A percentile compares a stretch with the other conserved stretches of the same genome.
These are phyloP conservation scores for Boletus mariae DNA, from an alignment of 1,284 basidiomycete genomes.

Conservation along the genomic window DNA sequence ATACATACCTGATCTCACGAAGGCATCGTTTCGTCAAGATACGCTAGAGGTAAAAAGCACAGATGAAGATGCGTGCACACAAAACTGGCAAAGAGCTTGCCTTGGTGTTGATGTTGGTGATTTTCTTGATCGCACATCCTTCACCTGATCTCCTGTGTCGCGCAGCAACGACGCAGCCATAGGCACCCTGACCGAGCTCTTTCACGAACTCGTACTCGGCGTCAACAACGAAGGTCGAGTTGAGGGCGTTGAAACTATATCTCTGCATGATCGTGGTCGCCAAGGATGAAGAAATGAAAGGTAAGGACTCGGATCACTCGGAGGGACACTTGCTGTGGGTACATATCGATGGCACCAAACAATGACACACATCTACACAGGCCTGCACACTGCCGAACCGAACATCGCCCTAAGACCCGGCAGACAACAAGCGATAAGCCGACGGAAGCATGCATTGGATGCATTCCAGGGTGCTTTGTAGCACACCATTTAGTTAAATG, in stretches of 20 bases:
- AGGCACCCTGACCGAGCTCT: conserved; percentile 92
- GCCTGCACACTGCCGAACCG: neutral
- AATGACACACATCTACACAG: conserved; percentile 20
- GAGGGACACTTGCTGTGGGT: conserved; percentile 9
- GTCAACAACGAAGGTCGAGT: conserved; percentile 84
- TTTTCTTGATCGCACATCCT: conserved; percentile 94
- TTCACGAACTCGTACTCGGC: conserved; percentile 92
- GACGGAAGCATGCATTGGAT: conserved; percentile 6
- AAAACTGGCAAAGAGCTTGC: conserved; percentile 34
- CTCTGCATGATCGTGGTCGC: conserved; percentile 39
- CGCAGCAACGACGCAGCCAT: conserved; percentile 88
- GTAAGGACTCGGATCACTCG: neutral
- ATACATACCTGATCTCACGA: conserved; percentile 81
- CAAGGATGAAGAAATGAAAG: conserved; percentile 8
- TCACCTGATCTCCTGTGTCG: conserved; percentile 82
- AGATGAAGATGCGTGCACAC: neutral
- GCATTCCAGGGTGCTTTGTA: conserved; percentile 10
- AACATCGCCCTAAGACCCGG: neutral
- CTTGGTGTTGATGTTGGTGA: conserved; percentile 97
- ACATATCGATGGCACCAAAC: conserved; percentile 33
- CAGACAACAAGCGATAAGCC: neutral
- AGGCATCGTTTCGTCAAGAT: conserved; percentile 94
- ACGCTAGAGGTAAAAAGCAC: conserved; percentile 46
- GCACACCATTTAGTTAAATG: neutral
- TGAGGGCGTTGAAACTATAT: conserved; percentile 75